Conservation (phyloP, 768 basidiomycete species). For the Mycena kentingensis region DNA sequence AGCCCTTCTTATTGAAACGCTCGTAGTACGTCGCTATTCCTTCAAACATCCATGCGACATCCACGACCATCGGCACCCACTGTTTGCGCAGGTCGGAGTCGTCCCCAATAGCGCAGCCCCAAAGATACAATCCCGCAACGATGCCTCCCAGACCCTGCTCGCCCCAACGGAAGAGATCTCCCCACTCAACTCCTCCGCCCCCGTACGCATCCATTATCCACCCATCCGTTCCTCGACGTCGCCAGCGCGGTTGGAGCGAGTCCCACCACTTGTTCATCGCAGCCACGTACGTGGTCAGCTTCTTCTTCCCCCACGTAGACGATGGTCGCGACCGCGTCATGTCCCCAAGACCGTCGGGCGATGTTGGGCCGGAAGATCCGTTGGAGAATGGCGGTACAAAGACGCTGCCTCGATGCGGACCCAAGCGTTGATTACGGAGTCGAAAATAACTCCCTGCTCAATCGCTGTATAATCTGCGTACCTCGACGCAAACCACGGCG, state of each 20-base stretch:
- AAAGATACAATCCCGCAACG: constrained; percentile 2
- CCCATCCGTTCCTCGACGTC: neutral
- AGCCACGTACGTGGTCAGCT: neutral
- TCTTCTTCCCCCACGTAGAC: neutral
- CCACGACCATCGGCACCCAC: neutral
- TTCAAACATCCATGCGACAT: constrained; percentile 7
- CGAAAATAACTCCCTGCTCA: neutral
- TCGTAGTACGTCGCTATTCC: constrained; percentile 12
- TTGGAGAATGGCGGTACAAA: neutral
- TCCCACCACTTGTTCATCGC: constrained; percentile 8
- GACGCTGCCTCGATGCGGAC: neutral
- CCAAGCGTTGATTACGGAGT: neutral
- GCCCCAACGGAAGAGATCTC: constrained; percentile 4
- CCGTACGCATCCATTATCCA: constrained; percentile 1
- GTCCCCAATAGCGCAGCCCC: neutral
- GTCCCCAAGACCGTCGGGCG: neutral
- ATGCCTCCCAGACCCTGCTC: neutral
- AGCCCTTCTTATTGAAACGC: neutral
- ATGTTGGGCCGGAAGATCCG: neutral
- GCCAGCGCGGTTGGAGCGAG: constrained; percentile 3
- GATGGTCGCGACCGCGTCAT: neutral
- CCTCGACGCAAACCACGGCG: neutral
- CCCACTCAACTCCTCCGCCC: constrained; percentile 6
- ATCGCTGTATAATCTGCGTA: neutral
- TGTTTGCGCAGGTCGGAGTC: neutral